These are phyloP conservation scores for Malassezia brasiliensis DNA, from an alignment of 1,284 basidiomycete species.

Conservation along the genomic window DNA sequence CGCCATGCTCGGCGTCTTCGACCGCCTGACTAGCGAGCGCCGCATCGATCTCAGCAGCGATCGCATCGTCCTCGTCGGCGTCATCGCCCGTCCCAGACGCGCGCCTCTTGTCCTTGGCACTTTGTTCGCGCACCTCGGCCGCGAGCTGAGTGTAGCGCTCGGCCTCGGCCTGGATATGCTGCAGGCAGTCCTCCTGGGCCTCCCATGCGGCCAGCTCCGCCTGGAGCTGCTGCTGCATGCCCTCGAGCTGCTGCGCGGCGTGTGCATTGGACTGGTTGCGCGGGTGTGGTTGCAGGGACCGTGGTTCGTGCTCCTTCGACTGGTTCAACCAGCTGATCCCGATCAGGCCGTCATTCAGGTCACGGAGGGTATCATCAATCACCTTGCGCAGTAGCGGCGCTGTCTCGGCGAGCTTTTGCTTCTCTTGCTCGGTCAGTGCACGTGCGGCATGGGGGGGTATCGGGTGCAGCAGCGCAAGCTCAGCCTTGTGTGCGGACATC, in stretches of 20 bases:
- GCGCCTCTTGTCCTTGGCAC: conserved; percentile 18
- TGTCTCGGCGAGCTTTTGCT: conserved; percentile 19
- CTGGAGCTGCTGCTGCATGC: conserved; percentile 24
- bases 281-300: conserved; percentile 26
- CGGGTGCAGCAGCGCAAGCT: not conserved
- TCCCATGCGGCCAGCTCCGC: conserved; percentile 28
- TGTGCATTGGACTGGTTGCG: conserved; percentile 30
- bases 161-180: conserved; percentile 8
- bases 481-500: conserved; percentile 4
- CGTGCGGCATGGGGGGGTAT: not conserved
- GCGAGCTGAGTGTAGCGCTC: conserved; percentile 11
- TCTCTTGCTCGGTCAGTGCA: conserved; percentile 24
- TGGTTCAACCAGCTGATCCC: conserved; percentile 35
- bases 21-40: not conserved
- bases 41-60: not conserved
- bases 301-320: conserved; percentile 3
- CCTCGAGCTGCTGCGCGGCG: conserved; percentile 23
- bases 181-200: conserved; percentile 22
- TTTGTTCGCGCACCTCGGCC: conserved; percentile 20
- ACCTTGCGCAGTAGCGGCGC: conserved; percentile 20
- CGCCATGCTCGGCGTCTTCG: not conserved
- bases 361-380: conserved; percentile 26
- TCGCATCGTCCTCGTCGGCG: conserved; percentile 4
- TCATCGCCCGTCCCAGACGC: not conserved
- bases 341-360: conserved; percentile 32